These are phyloP conservation scores for Ophiostoma novo-ulmi DNA, from an alignment of 2,329 filamentous ascomycete species.

Conservation along the genomic window DNA sequence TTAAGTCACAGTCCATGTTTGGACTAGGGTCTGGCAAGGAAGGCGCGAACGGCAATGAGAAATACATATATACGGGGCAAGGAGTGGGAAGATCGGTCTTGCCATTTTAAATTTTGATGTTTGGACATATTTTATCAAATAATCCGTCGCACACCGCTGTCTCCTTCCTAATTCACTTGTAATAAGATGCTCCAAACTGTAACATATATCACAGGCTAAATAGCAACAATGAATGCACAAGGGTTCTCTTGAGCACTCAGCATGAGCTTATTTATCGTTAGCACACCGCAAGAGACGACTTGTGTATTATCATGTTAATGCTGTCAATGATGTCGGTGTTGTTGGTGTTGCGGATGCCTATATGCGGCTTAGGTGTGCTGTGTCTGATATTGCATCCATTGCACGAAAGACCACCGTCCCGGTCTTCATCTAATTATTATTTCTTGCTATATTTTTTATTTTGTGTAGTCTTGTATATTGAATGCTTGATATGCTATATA, in stretches of 20 bases:
- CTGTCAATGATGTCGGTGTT: too few species aligned
- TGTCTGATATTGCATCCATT: neutral
- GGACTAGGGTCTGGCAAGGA: neutral
- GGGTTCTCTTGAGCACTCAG: neutral
- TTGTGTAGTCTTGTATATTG: neutral
- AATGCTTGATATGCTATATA: neutral
- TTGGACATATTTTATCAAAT: neutral
- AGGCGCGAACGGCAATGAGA: neutral
- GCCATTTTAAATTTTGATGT: neutral
- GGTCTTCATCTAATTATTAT: neutral
- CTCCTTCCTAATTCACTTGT: neutral
- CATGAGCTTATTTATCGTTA: neutral
- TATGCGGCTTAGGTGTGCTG: neutral
- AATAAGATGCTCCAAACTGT: neutral
- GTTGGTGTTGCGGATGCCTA: neutral
- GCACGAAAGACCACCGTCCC: neutral
- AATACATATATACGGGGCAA: neutral
- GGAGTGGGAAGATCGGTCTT: neutral
- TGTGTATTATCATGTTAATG: neutral
- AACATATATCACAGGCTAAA: constrained; percentile 7
- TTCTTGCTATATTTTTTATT: neutral
- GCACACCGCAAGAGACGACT: neutral
- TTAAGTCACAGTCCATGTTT: neutral
- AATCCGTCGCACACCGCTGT: neutral
- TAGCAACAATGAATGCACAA: neutral